Conservation (phyloP, 495 filamentous ascomycete species). For the Xylona heveae region DNA sequence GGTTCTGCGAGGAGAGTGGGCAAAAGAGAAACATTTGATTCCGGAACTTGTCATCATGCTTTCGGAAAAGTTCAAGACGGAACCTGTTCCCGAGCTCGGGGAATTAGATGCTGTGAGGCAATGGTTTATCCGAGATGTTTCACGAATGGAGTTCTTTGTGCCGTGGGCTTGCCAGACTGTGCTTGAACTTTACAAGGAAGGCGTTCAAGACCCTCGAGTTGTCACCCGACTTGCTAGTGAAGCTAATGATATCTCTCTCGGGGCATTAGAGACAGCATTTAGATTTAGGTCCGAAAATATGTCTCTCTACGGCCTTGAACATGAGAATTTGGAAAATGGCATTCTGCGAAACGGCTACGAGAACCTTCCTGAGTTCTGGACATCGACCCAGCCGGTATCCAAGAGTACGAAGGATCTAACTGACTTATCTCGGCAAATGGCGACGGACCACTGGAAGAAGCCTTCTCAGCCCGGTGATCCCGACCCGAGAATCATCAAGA, state of each 20-base stretch:
- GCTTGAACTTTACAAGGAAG: slow-evolving; percentile 37
- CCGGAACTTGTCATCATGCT: slow-evolving; percentile 46
- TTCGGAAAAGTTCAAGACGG: slow-evolving; percentile 45
- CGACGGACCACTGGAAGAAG: no score
- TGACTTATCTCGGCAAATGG: slow-evolving; percentile 16
- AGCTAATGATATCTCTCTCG: slow-evolving; percentile 57
- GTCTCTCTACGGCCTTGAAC: slow-evolving; percentile 43
- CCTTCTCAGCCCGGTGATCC: no score
- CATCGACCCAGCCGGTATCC: slow-evolving; percentile 38
- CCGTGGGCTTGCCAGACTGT: slow-evolving; percentile 56
- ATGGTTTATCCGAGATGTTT: slow-evolving; percentile 65
- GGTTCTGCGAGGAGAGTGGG: slow-evolving; percentile 20
- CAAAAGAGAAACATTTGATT: slow-evolving; percentile 33
- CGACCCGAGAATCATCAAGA: slow-evolving; percentile 18
- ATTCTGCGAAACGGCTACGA: slow-evolving; percentile 37
- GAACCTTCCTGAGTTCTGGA: slow-evolving; percentile 62
- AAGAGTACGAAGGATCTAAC: slow-evolving; percentile 30
- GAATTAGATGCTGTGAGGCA: slow-evolving; percentile 54
- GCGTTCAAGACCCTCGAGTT: slow-evolving; percentile 21
- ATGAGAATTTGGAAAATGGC: slow-evolving; percentile 39
- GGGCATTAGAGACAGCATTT: slow-evolving; percentile 49
- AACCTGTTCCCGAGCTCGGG: slow-evolving; percentile 28
- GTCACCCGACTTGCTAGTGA: slow-evolving; percentile 30
- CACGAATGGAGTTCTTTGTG: slow-evolving; percentile 49
- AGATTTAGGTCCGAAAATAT: slow-evolving; percentile 47